A percentile compares a stretch with the other conserved stretches of the same genome.
These are phyloP conservation scores for Malus sylvestris DNA, from an alignment of 306 rosid genomes.

Conservation along the genomic window DNA sequence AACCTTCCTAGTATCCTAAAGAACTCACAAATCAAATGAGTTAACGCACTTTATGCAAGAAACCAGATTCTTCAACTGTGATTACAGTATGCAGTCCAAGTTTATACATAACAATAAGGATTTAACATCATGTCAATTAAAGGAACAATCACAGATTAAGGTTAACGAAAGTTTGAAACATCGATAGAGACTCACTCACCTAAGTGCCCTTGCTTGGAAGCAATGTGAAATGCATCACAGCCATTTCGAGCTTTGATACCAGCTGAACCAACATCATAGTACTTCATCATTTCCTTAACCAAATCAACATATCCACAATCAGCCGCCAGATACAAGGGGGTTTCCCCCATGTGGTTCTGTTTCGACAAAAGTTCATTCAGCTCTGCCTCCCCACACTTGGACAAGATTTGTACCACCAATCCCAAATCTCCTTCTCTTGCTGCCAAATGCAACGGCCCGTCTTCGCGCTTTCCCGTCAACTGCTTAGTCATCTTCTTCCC, in stretches of 20 bases:
- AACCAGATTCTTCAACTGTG: neutral
- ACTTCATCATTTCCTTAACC: slow-evolving; percentile 46
- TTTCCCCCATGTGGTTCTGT: slow-evolving; percentile 58
- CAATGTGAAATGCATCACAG: slow-evolving; percentile 67
- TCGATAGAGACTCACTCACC: slow-evolving; percentile 36
- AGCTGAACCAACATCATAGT: slow-evolving; percentile 45
- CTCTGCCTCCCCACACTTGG: slow-evolving; percentile 39
- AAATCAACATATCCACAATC: slow-evolving; percentile 47
- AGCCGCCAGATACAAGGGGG: slow-evolving; percentile 57
- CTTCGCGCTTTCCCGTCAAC: slow-evolving; percentile 46
- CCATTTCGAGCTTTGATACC: slow-evolving; percentile 59
- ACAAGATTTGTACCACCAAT: slow-evolving; percentile 36
- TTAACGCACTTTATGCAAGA: neutral
- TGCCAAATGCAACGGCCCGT: slow-evolving; percentile 50
- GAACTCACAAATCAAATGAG: neutral
- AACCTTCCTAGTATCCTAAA: neutral
- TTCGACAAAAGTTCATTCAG: slow-evolving; percentile 47
- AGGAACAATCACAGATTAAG: neutral
- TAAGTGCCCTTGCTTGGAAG: slow-evolving; percentile 69
- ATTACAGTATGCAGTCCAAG: neutral
- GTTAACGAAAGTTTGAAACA: neutral
- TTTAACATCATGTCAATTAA: neutral
- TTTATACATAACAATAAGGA: neutral
- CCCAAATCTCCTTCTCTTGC: slow-evolving; percentile 53
- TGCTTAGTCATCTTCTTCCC: slow-evolving; percentile 52